Evolutionary conservation across 2,329 filamentous ascomycete genomes (phyloP).

Genomic region (Penicillium vulpinum): DNA sequence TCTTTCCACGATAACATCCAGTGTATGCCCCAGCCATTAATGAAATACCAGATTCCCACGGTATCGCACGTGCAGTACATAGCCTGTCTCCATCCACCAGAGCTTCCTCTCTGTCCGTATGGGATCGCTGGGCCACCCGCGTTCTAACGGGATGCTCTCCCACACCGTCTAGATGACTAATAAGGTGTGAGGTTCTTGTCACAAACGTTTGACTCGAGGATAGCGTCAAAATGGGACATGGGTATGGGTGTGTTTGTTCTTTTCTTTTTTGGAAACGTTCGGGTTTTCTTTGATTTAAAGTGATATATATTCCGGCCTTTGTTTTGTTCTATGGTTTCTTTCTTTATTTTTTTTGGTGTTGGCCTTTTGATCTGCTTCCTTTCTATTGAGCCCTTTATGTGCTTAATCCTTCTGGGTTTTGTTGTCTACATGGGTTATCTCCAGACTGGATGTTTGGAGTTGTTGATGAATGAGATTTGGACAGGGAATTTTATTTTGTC

Average conservation of each 20-base stretch:
- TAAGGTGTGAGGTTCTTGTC: slow-evolving; percentile 9
- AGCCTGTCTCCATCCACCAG: slow-evolving; percentile 16
- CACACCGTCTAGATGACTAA: slow-evolving; percentile 19
- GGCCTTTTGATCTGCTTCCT: slow-evolving; percentile 11
- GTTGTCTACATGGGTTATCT: slow-evolving; percentile 18
- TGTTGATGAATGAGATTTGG: slow-evolving; percentile 16
- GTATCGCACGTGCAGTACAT: slow-evolving; percentile 29
- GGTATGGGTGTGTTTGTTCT: slow-evolving; percentile 14
- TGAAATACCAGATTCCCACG: slow-evolving; percentile 34
- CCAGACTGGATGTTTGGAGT: slow-evolving; percentile 6
- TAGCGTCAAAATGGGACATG: background rate
- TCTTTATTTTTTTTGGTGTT: slow-evolving; percentile 4
- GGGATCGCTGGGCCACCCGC: slow-evolving; percentile 34
- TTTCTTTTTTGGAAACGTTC: slow-evolving; percentile 13
- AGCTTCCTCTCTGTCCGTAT: slow-evolving; percentile 32
- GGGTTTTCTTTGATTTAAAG: slow-evolving; percentile 1
- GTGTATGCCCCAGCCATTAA: slow-evolving; percentile 25
- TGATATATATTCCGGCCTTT: slow-evolving; percentile 5
- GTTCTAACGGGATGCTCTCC: slow-evolving; percentile 26
- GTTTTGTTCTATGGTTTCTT: background rate
- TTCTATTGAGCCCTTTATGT: slow-evolving; percentile 6
- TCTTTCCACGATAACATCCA: slow-evolving; percentile 37
- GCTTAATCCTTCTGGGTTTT: background rate
- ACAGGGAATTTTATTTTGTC: too few species aligned
- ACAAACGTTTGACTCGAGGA: slow-evolving; percentile 5